phyloP scores from a whole-genome alignment of 768 basidiomycete species.

The Panaeolus cyanescens region DNA sequence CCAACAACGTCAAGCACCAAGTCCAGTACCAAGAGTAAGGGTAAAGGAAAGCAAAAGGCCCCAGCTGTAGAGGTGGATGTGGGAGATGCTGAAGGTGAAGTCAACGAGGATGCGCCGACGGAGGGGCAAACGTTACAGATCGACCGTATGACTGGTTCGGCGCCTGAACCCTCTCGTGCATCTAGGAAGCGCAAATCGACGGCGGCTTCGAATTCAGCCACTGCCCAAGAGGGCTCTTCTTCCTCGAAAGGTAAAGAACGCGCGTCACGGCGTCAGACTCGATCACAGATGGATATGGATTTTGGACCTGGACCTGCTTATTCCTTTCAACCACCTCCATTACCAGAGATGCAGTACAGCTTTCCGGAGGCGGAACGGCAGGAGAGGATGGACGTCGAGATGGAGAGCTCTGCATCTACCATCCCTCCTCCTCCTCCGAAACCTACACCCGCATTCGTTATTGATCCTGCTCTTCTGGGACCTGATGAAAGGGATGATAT shows the following conservation, averaged over 20 bases:
- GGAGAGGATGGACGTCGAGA: background rate
- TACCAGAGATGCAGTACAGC: background rate
- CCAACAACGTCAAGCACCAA: slow-evolving; percentile 7
- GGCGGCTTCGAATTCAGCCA: background rate
- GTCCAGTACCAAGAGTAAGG: slow-evolving; percentile 14
- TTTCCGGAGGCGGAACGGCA: background rate
- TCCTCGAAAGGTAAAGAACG: background rate
- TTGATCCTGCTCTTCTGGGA: background rate
- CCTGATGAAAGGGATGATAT: background rate
- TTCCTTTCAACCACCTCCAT: background rate
- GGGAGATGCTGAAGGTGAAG: background rate
- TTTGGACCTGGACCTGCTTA: background rate
- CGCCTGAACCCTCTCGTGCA: background rate
- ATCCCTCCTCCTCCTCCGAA: background rate
- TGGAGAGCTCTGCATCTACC: background rate
- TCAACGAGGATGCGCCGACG: background rate
- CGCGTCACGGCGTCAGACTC: background rate
- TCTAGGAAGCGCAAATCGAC: background rate
- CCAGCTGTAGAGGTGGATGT: background rate
- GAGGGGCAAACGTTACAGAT: background rate
- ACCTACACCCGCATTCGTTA: background rate
- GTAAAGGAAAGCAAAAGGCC: slow-evolving; percentile 13
- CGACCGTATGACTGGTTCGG: background rate
- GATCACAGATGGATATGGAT: background rate
- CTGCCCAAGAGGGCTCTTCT: background rate